A percentile compares a stretch with the other conserved stretches of the same genome.
Conservation (phyloP, 177 flowering plant species). For the Vitis hybrid region DNA sequence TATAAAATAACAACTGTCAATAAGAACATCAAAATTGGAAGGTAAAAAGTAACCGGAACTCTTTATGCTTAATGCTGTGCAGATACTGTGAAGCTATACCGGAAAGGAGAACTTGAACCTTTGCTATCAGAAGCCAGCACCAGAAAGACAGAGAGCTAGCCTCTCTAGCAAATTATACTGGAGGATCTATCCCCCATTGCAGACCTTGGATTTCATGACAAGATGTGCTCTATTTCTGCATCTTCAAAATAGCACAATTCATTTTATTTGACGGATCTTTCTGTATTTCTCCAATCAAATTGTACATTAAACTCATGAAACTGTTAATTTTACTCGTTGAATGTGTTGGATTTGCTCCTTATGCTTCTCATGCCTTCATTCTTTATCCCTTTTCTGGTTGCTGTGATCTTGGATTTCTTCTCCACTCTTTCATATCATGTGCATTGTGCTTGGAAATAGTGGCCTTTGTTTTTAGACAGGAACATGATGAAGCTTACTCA, state of each 20-base stretch:
- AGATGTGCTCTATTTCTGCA: neutral
- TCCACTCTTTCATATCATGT: neutral
- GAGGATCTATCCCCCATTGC: neutral
- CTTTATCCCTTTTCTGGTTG: neutral
- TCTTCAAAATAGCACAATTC: neutral
- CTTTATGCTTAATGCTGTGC: slow-evolving; percentile 20
- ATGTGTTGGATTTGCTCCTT: neutral
- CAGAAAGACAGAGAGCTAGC: slow-evolving; percentile 36
- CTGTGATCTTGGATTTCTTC: neutral
- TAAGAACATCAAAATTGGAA: slow-evolving; percentile 3
- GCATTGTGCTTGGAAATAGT: neutral
- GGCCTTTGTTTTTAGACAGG: neutral
- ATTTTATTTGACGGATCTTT: neutral
- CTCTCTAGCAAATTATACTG: neutral
- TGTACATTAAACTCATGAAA: neutral
- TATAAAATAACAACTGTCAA: no score
- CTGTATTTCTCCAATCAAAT: slow-evolving; percentile 3
- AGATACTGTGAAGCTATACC: slow-evolving; percentile 80
- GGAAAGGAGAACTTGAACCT: slow-evolving; percentile 69
- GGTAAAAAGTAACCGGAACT: neutral
- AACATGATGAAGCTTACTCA: neutral
- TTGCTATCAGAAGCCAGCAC: slow-evolving; percentile 63
- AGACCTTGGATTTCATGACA: neutral
- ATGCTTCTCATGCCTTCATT: neutral
- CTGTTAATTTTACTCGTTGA: neutral